phyloP scores from a whole-genome alignment of 495 filamentous ascomycete species.

The Penicillium flavigenum region DNA sequence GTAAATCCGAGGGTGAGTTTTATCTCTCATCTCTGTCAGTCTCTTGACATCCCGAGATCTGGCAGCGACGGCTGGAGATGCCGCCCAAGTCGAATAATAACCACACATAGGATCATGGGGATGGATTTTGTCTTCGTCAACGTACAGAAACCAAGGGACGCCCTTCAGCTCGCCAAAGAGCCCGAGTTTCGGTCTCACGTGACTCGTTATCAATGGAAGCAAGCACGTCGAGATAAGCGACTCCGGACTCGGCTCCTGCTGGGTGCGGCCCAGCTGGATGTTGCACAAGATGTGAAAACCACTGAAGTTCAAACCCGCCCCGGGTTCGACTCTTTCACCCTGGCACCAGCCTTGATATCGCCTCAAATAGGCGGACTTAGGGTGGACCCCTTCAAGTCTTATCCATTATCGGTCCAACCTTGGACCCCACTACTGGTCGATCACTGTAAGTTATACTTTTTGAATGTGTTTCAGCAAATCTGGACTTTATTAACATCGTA shows the following conservation, averaged over 20 bases:
- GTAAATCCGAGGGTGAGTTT: too few relatives aligned
- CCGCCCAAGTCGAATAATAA: too few relatives aligned
- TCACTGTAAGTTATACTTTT: slow-evolving; percentile 35
- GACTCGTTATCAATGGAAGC: slow-evolving; percentile 32
- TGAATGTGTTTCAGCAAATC: neutral
- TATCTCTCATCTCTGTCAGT: too few relatives aligned
- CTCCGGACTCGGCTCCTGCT: neutral
- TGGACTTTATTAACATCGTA: slow-evolving; percentile 2
- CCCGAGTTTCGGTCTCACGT: slow-evolving; percentile 33
- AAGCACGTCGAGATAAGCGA: slow-evolving; percentile 9
- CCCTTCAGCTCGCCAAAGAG: slow-evolving; percentile 30
- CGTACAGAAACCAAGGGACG: slow-evolving; percentile 28
- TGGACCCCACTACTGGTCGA: slow-evolving; percentile 35
- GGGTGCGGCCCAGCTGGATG: slow-evolving; percentile 3
- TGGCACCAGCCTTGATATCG: too few relatives aligned
- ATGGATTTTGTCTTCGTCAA: slow-evolving; percentile 35
- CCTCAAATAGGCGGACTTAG: slow-evolving; percentile 35
- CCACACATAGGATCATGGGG: too few relatives aligned
- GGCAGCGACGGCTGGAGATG: too few relatives aligned
- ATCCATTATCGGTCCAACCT: slow-evolving; percentile 30
- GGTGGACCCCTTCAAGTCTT: slow-evolving; percentile 41
- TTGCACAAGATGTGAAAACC: slow-evolving; percentile 3
- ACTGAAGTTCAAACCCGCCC: too few relatives aligned
- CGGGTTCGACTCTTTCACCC: too few relatives aligned
- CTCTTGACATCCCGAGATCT: too few relatives aligned